Evolutionary conservation across 768 basidiomycete genomes (phyloP).

Genomic region (Ephemerocybe angulata): DNA sequence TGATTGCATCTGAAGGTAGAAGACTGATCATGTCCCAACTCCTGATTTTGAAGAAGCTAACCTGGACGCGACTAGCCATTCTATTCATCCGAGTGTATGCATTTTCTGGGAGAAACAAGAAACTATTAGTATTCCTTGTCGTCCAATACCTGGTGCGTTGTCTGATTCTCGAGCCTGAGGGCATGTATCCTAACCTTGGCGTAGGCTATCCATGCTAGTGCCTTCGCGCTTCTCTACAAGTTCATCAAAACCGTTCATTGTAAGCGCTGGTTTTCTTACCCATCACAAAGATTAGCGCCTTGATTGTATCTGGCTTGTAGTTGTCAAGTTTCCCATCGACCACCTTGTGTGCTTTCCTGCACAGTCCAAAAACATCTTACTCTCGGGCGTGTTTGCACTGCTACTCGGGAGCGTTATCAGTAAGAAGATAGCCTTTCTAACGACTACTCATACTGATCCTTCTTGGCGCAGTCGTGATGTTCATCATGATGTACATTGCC

Average conservation of each 20-base stretch:
- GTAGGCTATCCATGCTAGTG: background rate
- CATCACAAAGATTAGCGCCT: background rate
- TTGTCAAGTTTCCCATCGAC: background rate
- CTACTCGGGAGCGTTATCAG: background rate
- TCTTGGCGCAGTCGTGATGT: background rate
- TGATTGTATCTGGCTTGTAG: background rate
- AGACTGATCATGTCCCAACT: background rate
- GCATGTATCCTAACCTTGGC: background rate
- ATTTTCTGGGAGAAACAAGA: background rate
- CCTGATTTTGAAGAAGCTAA: background rate
- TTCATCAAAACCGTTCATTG: background rate
- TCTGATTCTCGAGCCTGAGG: background rate
- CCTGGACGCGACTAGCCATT: background rate
- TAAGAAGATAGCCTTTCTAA: background rate
- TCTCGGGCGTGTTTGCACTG: background rate
- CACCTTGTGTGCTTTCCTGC: background rate
- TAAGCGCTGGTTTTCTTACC: background rate
- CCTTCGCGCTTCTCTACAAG: background rate
- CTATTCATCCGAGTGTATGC: background rate
- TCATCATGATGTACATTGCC: slow-evolving; percentile 6
- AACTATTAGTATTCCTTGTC: background rate
- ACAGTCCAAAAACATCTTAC: background rate
- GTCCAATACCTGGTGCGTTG: background rate
- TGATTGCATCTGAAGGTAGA: slow-evolving; percentile 3
- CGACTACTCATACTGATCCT: background rate